Evolutionary conservation across 2,329 filamentous ascomycete species (phyloP).

Genomic region (Aspergillus sp.): DNA sequence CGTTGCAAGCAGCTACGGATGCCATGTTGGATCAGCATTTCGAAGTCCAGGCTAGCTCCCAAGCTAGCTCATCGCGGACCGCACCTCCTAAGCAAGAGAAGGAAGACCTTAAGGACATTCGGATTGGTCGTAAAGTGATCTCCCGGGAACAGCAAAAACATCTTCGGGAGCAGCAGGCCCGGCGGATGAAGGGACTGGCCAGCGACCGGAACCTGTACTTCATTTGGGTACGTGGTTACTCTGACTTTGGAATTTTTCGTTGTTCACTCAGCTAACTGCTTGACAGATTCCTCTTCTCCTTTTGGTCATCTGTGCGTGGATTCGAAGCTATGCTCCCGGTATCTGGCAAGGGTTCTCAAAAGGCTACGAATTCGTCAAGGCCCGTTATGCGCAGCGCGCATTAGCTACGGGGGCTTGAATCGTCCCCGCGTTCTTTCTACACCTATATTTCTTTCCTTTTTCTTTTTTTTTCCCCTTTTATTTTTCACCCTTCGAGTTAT

Average conservation of each 20-base stretch:
- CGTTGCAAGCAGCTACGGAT: conserved; percentile 43
- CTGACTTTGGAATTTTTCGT: not conserved
- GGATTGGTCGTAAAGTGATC: conserved; percentile 42
- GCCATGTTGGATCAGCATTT: conserved; percentile 46
- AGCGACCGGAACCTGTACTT: conserved; percentile 54
- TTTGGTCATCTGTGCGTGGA: conserved; percentile 45
- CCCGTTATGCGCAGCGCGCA: conserved; percentile 32
- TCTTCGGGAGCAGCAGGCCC: conserved; percentile 45
- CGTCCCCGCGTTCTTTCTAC: conserved; percentile 8
- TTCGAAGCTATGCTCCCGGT: conserved; percentile 42
- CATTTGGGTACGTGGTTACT: conserved; percentile 47
- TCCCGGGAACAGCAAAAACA: conserved; percentile 47
- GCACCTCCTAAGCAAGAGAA: conserved; percentile 23
- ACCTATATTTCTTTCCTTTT: conserved; percentile 8
- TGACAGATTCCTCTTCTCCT: conserved; percentile 46
- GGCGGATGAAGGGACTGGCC: conserved; percentile 47
- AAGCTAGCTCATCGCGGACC: conserved; percentile 23
- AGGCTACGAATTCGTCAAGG: conserved; percentile 38
- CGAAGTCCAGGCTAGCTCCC: conserved; percentile 30
- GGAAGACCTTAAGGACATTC: conserved; percentile 40
- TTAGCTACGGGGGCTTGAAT: conserved; percentile 30
- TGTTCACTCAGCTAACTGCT: conserved; percentile 18
- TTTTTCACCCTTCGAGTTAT: conserved; percentile 18
- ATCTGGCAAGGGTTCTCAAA: conserved; percentile 39
- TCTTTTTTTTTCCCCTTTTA: conserved; percentile 13